Conservation (phyloP, 2,329 filamentous ascomycete species). For the Westerdykella aurantiaca region DNA sequence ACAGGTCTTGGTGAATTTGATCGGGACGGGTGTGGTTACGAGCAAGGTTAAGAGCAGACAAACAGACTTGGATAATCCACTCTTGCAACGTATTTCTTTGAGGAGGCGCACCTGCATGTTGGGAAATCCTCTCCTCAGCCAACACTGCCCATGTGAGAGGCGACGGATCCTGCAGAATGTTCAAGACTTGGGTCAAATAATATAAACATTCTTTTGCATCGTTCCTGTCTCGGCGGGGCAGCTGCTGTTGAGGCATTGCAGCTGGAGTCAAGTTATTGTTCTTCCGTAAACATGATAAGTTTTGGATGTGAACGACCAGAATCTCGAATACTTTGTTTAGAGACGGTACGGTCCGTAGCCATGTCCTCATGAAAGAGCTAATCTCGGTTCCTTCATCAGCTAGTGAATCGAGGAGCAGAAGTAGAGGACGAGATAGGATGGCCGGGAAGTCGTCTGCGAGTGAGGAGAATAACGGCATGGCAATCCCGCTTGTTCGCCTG, state of each 20-base stretch:
- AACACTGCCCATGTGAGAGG: constrained; percentile 66
- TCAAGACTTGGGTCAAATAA: constrained; percentile 67
- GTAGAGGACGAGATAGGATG: constrained; percentile 73
- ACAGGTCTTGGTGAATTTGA: constrained; percentile 54
- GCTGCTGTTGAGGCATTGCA: background rate
- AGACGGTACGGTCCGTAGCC: constrained; percentile 62
- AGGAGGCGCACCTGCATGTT: constrained; percentile 44
- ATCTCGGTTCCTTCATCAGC: constrained; percentile 66
- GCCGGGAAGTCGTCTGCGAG: constrained; percentile 57
- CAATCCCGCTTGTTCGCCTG: constrained; percentile 27
- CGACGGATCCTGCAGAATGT: constrained; percentile 63
- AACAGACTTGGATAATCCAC: constrained; percentile 61
- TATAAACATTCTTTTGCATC: constrained; percentile 74
- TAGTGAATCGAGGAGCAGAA: constrained; percentile 74
- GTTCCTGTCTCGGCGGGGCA: constrained; percentile 37
- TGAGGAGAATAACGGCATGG: constrained; percentile 19
- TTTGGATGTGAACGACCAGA: constrained; percentile 26
- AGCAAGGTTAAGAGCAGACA: constrained; percentile 54
- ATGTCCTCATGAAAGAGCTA: constrained; percentile 70
- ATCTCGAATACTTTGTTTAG: constrained; percentile 46
- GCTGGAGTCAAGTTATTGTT: constrained; percentile 15
- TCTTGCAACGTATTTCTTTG: constrained; percentile 54
- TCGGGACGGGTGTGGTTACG: constrained; percentile 25
- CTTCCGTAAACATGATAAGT: constrained; percentile 21
- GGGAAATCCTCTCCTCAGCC: constrained; percentile 54